Evolutionary conservation across 2,329 filamentous ascomycete species (phyloP).

Genomic region (Sclerotinia glacialis): DNA sequence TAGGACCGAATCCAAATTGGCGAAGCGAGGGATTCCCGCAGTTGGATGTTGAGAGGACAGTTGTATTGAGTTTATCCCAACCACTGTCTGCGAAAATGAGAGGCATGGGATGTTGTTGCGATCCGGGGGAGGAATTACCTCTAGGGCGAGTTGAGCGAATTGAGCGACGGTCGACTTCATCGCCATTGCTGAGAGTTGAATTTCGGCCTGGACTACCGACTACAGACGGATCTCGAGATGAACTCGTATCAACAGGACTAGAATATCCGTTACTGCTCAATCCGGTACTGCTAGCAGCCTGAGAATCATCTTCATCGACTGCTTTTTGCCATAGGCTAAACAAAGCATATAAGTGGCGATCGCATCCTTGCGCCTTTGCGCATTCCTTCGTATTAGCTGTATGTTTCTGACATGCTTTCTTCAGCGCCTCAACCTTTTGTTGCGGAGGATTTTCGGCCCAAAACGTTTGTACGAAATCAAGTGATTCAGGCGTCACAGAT

Average conservation of each 20-base stretch:
- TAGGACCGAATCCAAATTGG: slow-evolving; percentile 95
- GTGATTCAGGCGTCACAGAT: slow-evolving; percentile 75
- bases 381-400: slow-evolving; percentile 77
- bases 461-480: slow-evolving; percentile 89
- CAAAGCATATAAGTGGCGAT: slow-evolving; percentile 89
- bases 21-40: slow-evolving; percentile 93
- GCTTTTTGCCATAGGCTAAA: slow-evolving; percentile 93
- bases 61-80: slow-evolving; percentile 94
- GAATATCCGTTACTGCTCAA: slow-evolving; percentile 61
- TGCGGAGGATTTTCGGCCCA: slow-evolving; percentile 86
- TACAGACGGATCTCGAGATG: slow-evolving; percentile 47
- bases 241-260: slow-evolving; percentile 51
- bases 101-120: slow-evolving; percentile 58
- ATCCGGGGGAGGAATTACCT: slow-evolving; percentile 53
- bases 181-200: slow-evolving; percentile 45
- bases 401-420: slow-evolving; percentile 80
- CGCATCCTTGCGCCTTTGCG: slow-evolving; percentile 84
- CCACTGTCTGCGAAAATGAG: slow-evolving; percentile 81
- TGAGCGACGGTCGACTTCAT: slow-evolving; percentile 24
- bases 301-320: slow-evolving; percentile 67
- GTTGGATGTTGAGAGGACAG: slow-evolving; percentile 95
- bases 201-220: slow-evolving; percentile 54
- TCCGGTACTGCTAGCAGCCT: slow-evolving; percentile 45
- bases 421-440: slow-evolving; percentile 81
- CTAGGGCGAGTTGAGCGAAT: slow-evolving; percentile 41